Evolutionary conservation across 2,329 filamentous ascomycete genomes (phyloP), one percentile per base, ranked within the genome.

Genomic region (Golovinomyces cichoracearum): DNA sequence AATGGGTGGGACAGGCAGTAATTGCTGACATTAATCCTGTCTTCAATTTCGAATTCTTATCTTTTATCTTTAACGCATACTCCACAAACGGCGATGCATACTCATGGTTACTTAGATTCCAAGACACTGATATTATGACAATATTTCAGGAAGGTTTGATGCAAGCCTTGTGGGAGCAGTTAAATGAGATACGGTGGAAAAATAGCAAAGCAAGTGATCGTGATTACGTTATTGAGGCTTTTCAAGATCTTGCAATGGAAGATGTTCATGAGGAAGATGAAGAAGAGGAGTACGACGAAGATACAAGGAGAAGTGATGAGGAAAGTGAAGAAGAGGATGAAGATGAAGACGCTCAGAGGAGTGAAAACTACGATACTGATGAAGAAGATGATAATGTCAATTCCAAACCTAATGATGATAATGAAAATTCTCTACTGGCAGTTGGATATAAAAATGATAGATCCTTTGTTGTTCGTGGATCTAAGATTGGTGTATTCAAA

Each of bases 61-160:
- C 88, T 0, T 95, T 95, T 62, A 94, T 98, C 59, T 98, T 98
- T 72, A 98, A 98, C 59, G 85, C 94, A 61, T 95, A 93, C 62
- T 74, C 80, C 13, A 72, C 78, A 31, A 83, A 94, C 63, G 84
- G 86, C 1, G 82, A 81, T 1, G 88, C 90, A 4, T 92, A 86
- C 62, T 98, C 90, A 0, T 98, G 90, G 88, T 72, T 98, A 13
- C 68, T 98, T 31, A 78, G 86, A 13, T 98, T 98, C 67, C 83
- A 80, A 57, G 81, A 93, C 55, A 80, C 85, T 56, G 67, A 75
- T 19, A 78, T 78, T 0, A 70, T 92, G 48, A 85, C 93, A 61
- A 72, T 73, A 25, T 94, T 98, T 62, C 90, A 98, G 61, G 80
- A 93, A 57, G 90, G 85, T 37, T 70, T 95, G 29, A 90, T 98